phyloP scores from a whole-genome alignment of 2,329 filamentous ascomycete genomes.

The Botryotinia narcissicola region DNA sequence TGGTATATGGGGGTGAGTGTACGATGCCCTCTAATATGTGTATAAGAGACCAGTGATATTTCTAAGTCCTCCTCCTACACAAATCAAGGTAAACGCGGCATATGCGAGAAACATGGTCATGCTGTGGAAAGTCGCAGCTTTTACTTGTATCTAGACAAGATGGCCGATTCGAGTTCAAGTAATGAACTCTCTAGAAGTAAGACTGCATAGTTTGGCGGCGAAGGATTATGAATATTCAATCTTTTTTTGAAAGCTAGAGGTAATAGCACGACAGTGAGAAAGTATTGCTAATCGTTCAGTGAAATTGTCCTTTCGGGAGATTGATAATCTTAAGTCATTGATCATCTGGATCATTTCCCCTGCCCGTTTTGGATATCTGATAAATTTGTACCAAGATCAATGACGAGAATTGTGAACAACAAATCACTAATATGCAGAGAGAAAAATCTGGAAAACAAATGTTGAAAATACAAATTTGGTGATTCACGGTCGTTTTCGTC shows the following conservation, averaged over 20 bases:
- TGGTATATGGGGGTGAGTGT: neutral
- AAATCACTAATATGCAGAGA: too few species aligned
- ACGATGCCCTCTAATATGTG: neutral
- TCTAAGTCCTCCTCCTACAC: rapidly evolving
- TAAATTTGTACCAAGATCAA: too few species aligned
- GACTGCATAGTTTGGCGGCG: neutral
- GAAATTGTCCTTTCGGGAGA: too few species aligned
- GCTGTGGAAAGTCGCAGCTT: neutral
- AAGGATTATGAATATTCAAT: rapidly evolving
- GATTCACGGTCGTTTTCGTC: neutral
- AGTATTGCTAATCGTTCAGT: too few species aligned
- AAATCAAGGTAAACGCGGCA: too few species aligned
- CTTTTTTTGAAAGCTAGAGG: neutral
- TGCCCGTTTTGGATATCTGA: too few species aligned
- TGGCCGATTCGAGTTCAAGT: neutral
- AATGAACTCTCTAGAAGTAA: neutral
- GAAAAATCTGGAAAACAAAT: neutral
- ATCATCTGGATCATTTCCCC: too few species aligned
- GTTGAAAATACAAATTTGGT: rapidly evolving
- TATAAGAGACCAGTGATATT: neutral
- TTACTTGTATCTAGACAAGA: neutral
- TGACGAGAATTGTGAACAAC: too few species aligned
- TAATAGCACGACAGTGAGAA: neutral
- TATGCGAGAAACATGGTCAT: too few species aligned
- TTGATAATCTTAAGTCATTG: too few species aligned